Evolutionary conservation across 768 basidiomycete species (phyloP), one percentile per base, ranked within the genome.

Genomic region (Gloeostereum incarnatum): DNA sequence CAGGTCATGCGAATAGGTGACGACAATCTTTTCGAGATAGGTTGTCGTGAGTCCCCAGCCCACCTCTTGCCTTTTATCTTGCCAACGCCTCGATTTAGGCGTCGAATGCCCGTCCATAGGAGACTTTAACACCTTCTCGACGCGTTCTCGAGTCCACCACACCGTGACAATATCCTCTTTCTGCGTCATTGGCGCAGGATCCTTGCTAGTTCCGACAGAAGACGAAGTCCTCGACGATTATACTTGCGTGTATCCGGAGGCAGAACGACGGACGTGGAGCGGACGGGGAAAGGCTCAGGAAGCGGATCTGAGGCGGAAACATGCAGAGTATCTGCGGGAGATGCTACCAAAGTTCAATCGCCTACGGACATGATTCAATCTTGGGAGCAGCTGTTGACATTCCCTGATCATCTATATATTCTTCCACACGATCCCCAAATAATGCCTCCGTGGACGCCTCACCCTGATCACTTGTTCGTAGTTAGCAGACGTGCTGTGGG

Each of bases 1-100:
- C 85, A 90, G 52, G 75, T 83, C 24, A 89, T 97, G 90, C 76
- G 81, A 14, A 90, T 99, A 34, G 94, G 94, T 4, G 81, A 94
- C 55, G 79, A 87, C 44, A 97, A 97, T 56, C 65, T 92, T 41
- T 94, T 99, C 51, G 90, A 96, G 61, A 89, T 96, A 38, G 88
- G 86, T 16, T 89, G 83, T 57, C 82, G 94, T 94, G 52, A 45
- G 87, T 78, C 13, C 23, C 18, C 5, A 13, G 10, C 8, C 9
- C 8, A 11, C 3, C 26, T 22, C 14, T 3, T 35, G 18, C 17
- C 14, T 31, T 39, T 29, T 44, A 37, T 19, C 35, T 5, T 40
- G 11, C 14, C 17, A 23, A 26, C 19, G n/a, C n/a, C n/a, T n/a
- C n/a, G 16, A 9, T 43, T 4, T 10, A 96, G 91, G 90, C 22